These are phyloP conservation scores for Aspergillus pseudoterreus DNA, from an alignment of 2,329 filamentous ascomycete genomes.

Conservation along the genomic window DNA sequence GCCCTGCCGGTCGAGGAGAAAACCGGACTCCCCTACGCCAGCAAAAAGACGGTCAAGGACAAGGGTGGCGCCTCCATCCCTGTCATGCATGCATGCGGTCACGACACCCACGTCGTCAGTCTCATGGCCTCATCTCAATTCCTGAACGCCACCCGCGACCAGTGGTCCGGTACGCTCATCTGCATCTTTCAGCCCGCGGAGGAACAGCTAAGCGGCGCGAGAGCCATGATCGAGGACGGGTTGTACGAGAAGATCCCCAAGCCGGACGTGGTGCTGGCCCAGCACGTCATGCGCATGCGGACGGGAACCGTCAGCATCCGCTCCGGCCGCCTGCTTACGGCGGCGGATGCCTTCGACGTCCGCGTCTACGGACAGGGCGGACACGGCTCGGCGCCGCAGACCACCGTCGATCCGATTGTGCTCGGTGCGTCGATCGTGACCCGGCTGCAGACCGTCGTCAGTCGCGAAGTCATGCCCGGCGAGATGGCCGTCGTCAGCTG, in stretches of 20 bases:
- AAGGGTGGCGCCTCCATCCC: slow-evolving; percentile 48
- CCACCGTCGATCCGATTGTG: slow-evolving; percentile 46
- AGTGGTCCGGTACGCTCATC: slow-evolving; percentile 59
- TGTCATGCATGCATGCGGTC: slow-evolving; percentile 67
- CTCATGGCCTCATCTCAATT: slow-evolving; percentile 55
- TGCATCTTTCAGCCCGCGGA: slow-evolving; percentile 63
- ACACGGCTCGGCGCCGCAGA: slow-evolving; percentile 43
- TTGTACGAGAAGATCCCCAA: slow-evolving; percentile 52
- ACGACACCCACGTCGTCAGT: slow-evolving; percentile 61
- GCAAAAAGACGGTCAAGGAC: slow-evolving; percentile 43
- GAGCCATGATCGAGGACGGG: slow-evolving; percentile 56
- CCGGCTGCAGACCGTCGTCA: slow-evolving; percentile 38
- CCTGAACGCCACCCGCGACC: slow-evolving; percentile 38
- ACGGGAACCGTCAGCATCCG: slow-evolving; percentile 33
- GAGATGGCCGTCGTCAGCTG: slow-evolving; percentile 46
- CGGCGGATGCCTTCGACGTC: slow-evolving; percentile 35
- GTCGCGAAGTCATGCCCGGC: slow-evolving; percentile 34
- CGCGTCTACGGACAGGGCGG: slow-evolving; percentile 42
- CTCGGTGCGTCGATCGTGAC: slow-evolving; percentile 42
- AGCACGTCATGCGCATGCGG: slow-evolving; percentile 48
- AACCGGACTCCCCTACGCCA: slow-evolving; percentile 55
- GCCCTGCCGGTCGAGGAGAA: slow-evolving; percentile 56
- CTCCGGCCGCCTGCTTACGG: slow-evolving; percentile 32
- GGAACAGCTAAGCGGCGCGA: slow-evolving; percentile 57
- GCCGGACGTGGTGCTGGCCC: slow-evolving; percentile 56